These are phyloP conservation scores for Russula sp. DNA, from an alignment of 768 basidiomycete species.

Conservation along the genomic window DNA sequence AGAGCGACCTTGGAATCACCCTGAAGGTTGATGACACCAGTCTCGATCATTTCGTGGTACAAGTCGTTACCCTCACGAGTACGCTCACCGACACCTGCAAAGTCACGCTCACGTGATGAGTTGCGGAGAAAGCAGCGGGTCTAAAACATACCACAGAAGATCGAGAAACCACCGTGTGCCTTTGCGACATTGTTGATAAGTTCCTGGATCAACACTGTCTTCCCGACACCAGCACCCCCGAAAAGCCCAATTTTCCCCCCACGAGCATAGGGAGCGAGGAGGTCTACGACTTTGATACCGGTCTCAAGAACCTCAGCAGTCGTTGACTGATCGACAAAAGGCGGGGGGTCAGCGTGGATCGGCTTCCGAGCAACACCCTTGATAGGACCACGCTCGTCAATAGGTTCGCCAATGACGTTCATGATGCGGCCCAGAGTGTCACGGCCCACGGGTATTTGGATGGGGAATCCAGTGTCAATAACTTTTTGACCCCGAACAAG, in stretches of 20 bases:
- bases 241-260: constrained; percentile 99
- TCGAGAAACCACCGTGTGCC: constrained; percentile 99
- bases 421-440: constrained; percentile 98
- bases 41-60: constrained; percentile 99
- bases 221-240: constrained; percentile 99
- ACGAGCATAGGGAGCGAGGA: constrained; percentile 98
- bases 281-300: constrained; percentile 99
- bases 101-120: constrained; percentile 1
- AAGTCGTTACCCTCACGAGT: constrained; percentile 99
- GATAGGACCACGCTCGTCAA: constrained; percentile 99
- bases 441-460: constrained; percentile 92
- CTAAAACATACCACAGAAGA: constrained; percentile 74
- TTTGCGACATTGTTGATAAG: constrained; percentile 99
- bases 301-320: constrained; percentile 99
- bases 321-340: constrained; percentile 98
- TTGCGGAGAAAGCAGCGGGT: background rate
- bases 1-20: constrained; percentile 99
- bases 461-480: constrained; percentile 93
- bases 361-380: constrained; percentile 86
- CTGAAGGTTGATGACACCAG: constrained; percentile 99
- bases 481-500: constrained; percentile 98
- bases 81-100: constrained; percentile 94
- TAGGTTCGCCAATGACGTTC: constrained; percentile 99
- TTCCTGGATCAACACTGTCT: constrained; percentile 99
- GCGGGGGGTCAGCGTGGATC: constrained; percentile 95